phyloP scores from a whole-genome alignment of 2,329 filamentous ascomycete genomes.

The Pseudocercospora fijiensis region DNA sequence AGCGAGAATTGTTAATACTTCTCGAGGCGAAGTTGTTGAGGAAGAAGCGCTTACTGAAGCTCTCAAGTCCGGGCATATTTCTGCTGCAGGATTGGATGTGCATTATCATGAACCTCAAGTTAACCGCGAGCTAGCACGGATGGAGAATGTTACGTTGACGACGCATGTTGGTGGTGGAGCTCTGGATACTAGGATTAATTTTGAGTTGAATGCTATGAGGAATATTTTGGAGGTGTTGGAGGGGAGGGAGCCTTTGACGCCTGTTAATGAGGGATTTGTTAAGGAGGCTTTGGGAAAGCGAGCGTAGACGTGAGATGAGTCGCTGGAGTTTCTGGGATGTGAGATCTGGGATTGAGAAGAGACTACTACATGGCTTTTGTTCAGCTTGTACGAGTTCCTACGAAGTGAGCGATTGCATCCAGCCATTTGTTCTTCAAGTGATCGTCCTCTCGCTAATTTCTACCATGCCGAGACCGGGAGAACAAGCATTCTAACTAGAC shows the following conservation, averaged over 20 bases:
- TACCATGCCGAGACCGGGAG: neutral
- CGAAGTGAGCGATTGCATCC: neutral
- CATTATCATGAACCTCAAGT: conserved; percentile 7
- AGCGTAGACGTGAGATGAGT: neutral
- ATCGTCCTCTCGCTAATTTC: neutral
- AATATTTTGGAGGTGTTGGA: conserved; percentile 32
- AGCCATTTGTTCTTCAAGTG: neutral
- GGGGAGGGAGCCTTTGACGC: neutral
- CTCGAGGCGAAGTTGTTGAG: conserved; percentile 7
- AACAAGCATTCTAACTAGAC: neutral
- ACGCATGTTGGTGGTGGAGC: conserved; percentile 41
- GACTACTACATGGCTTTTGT: no score
- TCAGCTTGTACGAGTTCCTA: neutral
- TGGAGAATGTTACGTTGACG: conserved; percentile 43
- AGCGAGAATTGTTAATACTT: conserved; percentile 3
- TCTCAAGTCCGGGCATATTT: neutral
- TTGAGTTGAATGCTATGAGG: conserved; percentile 41
- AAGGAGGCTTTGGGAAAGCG: neutral
- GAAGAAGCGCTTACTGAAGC: neutral
- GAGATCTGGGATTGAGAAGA: neutral
- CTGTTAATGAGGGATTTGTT: neutral
- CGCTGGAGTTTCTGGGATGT: neutral
- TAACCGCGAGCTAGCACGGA: conserved; percentile 31
- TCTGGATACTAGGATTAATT: conserved; percentile 41
- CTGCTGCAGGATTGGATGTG: conserved; percentile 6